These are phyloP conservation scores for Umbelopsis ramanniana DNA, from an alignment of 192 early-diverging fungal species.

Conservation along the genomic window DNA sequence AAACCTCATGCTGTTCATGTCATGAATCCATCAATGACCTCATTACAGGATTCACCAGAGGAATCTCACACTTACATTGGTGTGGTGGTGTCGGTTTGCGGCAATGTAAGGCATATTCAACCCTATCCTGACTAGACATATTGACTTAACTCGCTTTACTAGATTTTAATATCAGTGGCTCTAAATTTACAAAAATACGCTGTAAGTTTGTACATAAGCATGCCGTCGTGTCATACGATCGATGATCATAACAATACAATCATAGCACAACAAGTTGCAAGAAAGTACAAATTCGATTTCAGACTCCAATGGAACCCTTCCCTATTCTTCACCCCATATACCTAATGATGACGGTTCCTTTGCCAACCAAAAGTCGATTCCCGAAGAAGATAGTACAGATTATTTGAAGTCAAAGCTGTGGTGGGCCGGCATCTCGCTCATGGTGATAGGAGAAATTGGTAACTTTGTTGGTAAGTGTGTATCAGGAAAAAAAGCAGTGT, in stretches of 20 bases:
- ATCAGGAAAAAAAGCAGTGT: background rate
- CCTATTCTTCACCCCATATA: slow-evolving; percentile 39
- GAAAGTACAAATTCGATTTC: slow-evolving; percentile 34
- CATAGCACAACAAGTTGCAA: slow-evolving; percentile 36
- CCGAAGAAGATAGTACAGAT: slow-evolving; percentile 27
- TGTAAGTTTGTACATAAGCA: slow-evolving; percentile 20
- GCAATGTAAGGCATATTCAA: slow-evolving; percentile 52
- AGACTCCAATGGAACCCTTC: slow-evolving; percentile 34
- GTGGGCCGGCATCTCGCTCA: slow-evolving; percentile 73
- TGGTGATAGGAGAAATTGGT: slow-evolving; percentile 64
- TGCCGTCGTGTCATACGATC: background rate
- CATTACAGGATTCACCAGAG: slow-evolving; percentile 1
- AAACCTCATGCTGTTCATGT: background rate
- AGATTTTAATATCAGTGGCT: slow-evolving; percentile 71
- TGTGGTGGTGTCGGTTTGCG: slow-evolving; percentile 63
- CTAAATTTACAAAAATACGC: slow-evolving; percentile 77
- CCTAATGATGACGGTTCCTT: slow-evolving; percentile 1
- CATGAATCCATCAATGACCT: background rate
- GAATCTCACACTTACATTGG: slow-evolving; percentile 61
- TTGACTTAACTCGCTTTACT: background rate
- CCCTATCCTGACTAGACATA: background rate
- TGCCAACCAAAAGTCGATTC: slow-evolving; percentile 14
- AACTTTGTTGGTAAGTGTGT: slow-evolving; percentile 47
- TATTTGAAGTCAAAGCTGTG: slow-evolving; percentile 61
- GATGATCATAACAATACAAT: background rate